Conservation (phyloP, 2,329 filamentous ascomycete species). For the Hirsutella thompsonii region DNA sequence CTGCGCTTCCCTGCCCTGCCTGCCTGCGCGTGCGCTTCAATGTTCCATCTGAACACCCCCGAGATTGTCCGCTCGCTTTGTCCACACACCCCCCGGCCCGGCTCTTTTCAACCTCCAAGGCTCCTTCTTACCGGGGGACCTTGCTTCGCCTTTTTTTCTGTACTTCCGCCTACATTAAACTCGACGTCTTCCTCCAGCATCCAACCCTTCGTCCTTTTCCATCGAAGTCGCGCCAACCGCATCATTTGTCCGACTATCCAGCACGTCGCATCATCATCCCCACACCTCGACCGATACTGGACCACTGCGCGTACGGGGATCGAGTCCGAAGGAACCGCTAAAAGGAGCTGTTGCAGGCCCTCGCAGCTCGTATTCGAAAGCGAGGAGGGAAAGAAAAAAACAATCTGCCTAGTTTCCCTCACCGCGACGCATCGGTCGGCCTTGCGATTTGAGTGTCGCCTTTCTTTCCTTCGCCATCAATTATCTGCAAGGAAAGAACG, state of each 20-base stretch:
- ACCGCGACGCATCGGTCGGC: neutral
- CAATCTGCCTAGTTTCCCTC: neutral
- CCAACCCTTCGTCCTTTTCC: too few species aligned
- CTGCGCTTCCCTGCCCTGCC: too few species aligned
- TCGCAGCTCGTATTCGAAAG: constrained; percentile 15
- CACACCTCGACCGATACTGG: constrained; percentile 1
- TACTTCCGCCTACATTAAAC: too few species aligned
- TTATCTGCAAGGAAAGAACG: neutral
- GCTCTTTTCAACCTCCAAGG: too few species aligned
- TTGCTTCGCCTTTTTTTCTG: too few species aligned
- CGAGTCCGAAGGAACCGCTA: neutral
- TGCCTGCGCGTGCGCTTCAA: too few species aligned
- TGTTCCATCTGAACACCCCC: too few species aligned
- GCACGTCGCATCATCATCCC: neutral
- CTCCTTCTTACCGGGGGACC: too few species aligned
- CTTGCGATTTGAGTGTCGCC: neutral
- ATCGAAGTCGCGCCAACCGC: neutral
- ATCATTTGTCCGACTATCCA: neutral
- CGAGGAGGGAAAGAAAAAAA: constrained; percentile 5
- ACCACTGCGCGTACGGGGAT: neutral
- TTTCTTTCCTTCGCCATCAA: neutral
- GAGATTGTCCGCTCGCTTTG: too few species aligned
- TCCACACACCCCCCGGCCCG: too few species aligned
- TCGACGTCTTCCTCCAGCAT: too few species aligned
- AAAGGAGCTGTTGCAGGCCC: neutral